Evolutionary conservation across 148 eudicot genomes (phyloP), one percentile per base, ranked within the genome.

Genomic region (Mesembryanthemum crystallinum): DNA sequence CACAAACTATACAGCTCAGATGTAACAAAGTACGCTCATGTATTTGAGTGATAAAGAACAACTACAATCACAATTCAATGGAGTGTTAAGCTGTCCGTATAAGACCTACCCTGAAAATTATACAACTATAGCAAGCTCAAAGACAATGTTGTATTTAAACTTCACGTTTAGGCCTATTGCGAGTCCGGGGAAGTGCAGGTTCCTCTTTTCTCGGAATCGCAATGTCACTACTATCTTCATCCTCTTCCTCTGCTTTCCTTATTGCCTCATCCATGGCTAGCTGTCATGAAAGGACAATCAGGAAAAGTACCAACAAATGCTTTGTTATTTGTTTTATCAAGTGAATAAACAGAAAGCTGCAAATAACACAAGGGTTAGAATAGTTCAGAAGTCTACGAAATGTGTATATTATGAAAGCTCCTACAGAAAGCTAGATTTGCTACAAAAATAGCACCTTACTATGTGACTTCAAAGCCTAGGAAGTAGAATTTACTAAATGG

Each of bases 131-230:
- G 33, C 37, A 9, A 37, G 27, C 58, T 28, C 51, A 59, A 17
- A 24, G 39, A 25, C 10, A 24, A 39, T 20, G 23, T 21, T n/a
- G n/a, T 33, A 76, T 64, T 77, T 85, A 88, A 74, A 87, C 86
- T 81, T 91, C 88, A 43, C 98, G 87, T 81, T 84, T 89, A 12
- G 98, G 98, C 73, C 93, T 87, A 72, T 91, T 91, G 49, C 98
- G 97, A 33, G 81, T 73, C 39, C 87, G 87, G 37, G 82, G 77
- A 66, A 78, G 84, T 32, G 83, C 80, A 28, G 89, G 84, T 77
- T 91, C 88, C 83, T 87, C 83, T 64, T 81, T 85, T 37, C 63
- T 35, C 11, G 86, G 37, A 73, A 76, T 62, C 24, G n/a, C 73
- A 69, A 73, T 43, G 33, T 79, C 86, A 24, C 60, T 68, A n/a